Conservation (phyloP, 1,284 basidiomycete genomes). For the Pseudomicrostroma phylloplanum region DNA sequence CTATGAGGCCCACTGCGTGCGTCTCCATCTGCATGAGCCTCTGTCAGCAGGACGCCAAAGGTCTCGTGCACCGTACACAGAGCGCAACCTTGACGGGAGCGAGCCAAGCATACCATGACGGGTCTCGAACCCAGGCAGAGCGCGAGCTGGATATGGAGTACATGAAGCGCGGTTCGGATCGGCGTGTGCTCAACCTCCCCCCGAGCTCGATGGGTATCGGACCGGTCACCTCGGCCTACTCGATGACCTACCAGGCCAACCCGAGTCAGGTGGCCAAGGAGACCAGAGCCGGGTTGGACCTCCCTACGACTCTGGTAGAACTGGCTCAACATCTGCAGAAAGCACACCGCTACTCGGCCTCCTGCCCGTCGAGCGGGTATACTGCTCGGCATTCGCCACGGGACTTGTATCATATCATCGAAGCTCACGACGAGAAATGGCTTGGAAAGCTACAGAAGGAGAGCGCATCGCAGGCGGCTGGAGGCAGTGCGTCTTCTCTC, state of each 20-base stretch:
- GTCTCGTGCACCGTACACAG: not conserved
- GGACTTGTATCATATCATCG: constrained; percentile 37
- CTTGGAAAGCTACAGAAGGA: constrained; percentile 25
- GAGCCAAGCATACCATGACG: not conserved
- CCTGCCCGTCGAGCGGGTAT: constrained; percentile 27
- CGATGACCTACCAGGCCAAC: constrained; percentile 4
- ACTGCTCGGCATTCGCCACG: constrained; percentile 32
- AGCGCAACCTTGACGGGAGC: not conserved
- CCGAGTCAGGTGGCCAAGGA: constrained; percentile 20
- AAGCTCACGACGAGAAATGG: constrained; percentile 31
- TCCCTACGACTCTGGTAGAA: constrained; percentile 26
- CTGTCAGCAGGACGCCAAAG: not conserved
- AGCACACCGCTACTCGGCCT: constrained; percentile 31
- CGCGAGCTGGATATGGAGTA: not conserved
- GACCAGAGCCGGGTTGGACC: constrained; percentile 24
- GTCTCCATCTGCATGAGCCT: constrained; percentile 32
- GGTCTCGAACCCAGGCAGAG: not conserved
- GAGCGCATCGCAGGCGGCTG: not conserved
- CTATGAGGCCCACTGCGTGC: constrained; percentile 21
- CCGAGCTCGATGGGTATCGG: constrained; percentile 9
- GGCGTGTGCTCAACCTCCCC: not conserved
- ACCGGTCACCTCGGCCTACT: constrained; percentile 4
- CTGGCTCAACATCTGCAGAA: constrained; percentile 33
- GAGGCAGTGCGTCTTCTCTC: no score
- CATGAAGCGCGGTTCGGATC: not conserved